Evolutionary conservation across 2,329 filamentous ascomycete genomes (phyloP).

Genomic region (Aspergillus tanneri): DNA sequence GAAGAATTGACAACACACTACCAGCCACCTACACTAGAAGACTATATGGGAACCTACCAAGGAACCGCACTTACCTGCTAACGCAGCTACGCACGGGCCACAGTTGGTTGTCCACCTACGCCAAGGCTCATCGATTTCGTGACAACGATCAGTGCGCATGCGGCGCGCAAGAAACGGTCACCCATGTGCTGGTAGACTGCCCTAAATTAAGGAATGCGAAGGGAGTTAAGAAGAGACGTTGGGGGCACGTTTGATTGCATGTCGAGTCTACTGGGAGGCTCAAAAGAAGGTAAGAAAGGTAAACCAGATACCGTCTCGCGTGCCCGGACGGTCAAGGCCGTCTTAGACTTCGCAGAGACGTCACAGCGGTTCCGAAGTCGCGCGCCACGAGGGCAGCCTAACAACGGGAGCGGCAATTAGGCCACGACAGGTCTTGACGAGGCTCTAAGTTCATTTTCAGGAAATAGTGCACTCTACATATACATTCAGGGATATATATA

Average conservation of each 20-base stretch:
- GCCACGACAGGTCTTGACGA: no score
- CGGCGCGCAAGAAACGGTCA: neutral
- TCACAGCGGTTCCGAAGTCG: conserved; percentile 10
- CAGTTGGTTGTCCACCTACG: neutral
- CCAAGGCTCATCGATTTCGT: neutral
- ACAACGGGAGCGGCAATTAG: no score
- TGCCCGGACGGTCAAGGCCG: conserved; percentile 1
- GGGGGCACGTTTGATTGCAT: neutral
- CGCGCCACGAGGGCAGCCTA: conserved; percentile 7
- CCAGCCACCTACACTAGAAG: no score
- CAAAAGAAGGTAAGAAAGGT: conserved; percentile 8
- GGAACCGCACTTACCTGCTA: neutral
- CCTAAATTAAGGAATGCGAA: no score
- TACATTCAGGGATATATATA: conserved; percentile 11
- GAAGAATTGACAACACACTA: no score
- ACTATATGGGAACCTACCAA: no score
- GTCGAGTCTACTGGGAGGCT: conserved; percentile 11
- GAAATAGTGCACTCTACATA: conserved; percentile 7
- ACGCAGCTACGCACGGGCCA: neutral
- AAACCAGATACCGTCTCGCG: conserved; percentile 4
- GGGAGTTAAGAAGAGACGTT: no score
- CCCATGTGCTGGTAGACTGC: conserved; percentile 1
- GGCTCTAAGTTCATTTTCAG: conserved; percentile 12
- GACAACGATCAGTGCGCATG: neutral
- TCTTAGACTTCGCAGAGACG: conserved; percentile 12